These are phyloP conservation scores for Pseudogymnoascus sp. DNA, from an alignment of 2,329 filamentous ascomycete species.

Conservation along the genomic window DNA sequence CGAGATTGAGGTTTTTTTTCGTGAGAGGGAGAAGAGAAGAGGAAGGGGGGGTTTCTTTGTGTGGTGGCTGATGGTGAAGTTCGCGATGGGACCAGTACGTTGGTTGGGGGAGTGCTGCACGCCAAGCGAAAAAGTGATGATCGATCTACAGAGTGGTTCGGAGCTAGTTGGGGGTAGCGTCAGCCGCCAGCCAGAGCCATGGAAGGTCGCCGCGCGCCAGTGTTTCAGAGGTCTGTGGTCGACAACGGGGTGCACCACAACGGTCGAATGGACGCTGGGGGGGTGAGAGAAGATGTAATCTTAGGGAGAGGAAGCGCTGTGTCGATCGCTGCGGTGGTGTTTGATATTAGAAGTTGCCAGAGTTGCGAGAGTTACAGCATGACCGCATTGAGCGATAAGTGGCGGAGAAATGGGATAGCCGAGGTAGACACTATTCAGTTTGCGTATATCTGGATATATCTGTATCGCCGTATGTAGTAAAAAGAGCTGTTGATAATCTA, in stretches of 20 bases:
- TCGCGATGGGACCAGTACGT: too few relatives aligned
- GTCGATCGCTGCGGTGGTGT: neutral
- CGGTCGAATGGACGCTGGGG: neutral
- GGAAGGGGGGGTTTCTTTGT: neutral
- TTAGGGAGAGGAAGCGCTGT: neutral
- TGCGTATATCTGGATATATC: neutral
- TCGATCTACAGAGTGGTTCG: neutral
- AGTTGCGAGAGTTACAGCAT: neutral
- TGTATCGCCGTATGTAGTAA: neutral
- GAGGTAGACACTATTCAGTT: neutral
- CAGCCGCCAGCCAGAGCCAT: neutral
- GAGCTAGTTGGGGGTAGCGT: neutral
- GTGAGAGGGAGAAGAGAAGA: neutral
- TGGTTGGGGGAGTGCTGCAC: neutral
- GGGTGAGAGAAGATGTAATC: neutral
- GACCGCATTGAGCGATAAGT: neutral
- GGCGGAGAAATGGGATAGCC: neutral
- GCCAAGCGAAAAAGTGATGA: constrained; percentile 3
- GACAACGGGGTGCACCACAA: neutral
- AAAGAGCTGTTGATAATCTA: too few relatives aligned
- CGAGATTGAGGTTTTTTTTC: neutral
- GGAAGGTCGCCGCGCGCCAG: neutral
- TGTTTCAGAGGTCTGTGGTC: neutral
- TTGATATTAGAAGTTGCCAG: neutral
- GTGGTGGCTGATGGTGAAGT: neutral